Conservation (phyloP, 331 rosid species). For the Quercus tomentella region DNA sequence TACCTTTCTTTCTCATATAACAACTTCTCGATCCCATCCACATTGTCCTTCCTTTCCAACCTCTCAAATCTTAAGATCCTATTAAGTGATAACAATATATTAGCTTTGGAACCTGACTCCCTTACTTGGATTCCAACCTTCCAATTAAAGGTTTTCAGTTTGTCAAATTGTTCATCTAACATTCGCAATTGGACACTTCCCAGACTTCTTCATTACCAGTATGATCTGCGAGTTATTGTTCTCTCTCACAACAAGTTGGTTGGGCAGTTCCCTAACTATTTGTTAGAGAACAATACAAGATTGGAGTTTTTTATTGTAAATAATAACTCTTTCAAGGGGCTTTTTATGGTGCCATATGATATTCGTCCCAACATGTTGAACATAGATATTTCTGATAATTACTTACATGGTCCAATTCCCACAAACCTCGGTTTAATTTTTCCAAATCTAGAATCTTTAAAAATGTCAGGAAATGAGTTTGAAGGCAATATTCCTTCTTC, state of each 20-base stretch:
- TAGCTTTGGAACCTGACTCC: slow-evolving; percentile 3
- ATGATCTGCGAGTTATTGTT: not conserved
- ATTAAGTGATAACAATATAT: not conserved
- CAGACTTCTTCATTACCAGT: not conserved
- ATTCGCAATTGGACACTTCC: not conserved
- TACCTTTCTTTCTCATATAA: not conserved
- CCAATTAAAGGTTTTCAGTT: not conserved
- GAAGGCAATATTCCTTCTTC: too few species aligned
- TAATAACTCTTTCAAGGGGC: not conserved
- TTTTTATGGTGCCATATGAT: not conserved
- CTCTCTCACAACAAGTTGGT: not conserved
- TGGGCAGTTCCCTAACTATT: not conserved
- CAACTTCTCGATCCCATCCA: not conserved
- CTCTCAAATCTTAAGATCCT: slow-evolving; percentile 7
- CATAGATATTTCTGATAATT: too few species aligned
- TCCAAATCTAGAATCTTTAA: too few species aligned
- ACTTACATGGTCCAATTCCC: too few species aligned
- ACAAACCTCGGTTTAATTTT: too few species aligned
- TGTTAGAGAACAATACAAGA: not conserved
- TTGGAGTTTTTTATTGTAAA: not conserved
- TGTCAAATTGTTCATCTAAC: not conserved
- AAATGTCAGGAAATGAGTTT: too few species aligned
- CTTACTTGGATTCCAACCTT: not conserved
- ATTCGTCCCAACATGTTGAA: too few species aligned
- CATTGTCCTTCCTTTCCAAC: not conserved